A percentile compares a stretch with the other conserved stretches of the same genome.
These are phyloP conservation scores for Pichia inconspicua DNA, from an alignment of 1,139 yeast genomes.

Conservation along the genomic window DNA sequence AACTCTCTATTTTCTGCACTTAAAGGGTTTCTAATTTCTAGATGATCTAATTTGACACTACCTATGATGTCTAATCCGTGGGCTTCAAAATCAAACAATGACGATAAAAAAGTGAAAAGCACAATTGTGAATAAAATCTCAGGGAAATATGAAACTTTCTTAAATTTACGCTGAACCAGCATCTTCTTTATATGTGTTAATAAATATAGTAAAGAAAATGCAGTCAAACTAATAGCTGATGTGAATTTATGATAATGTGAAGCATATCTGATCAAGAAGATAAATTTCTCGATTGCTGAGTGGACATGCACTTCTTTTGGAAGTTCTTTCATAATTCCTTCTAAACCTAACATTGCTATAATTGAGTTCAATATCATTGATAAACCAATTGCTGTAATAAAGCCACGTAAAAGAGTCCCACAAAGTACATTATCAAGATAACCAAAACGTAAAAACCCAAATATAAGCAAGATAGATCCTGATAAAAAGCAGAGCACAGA, in stretches of 20 bases:
- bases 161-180: constrained; percentile 26
- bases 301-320: constrained; percentile 48
- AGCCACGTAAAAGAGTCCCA: constrained; percentile 77
- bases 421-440: constrained; percentile 82
- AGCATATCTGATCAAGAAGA: constrained; percentile 43
- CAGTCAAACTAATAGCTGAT: constrained; percentile 40
- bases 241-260: constrained; percentile 42
- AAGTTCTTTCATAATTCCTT: constrained; percentile 30
- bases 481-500: constrained; percentile 70
- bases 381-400: constrained; percentile 86
- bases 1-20: constrained; percentile 30
- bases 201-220: constrained; percentile 38
- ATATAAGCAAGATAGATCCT: constrained; percentile 65
- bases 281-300: constrained; percentile 65
- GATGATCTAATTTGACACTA: constrained; percentile 39
- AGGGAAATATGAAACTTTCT: constrained; percentile 53
- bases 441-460: constrained; percentile 81
- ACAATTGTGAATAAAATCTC: constrained; percentile 76
- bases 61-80: constrained; percentile 68
- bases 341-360: constrained; percentile 65
- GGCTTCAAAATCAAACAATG: constrained; percentile 40
- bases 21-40: constrained; percentile 43
- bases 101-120: constrained; percentile 52
- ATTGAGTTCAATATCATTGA: constrained; percentile 79
- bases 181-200: constrained; percentile 38